Conservation (phyloP, 768 basidiomycete species). For the Tulasnella calospora region DNA sequence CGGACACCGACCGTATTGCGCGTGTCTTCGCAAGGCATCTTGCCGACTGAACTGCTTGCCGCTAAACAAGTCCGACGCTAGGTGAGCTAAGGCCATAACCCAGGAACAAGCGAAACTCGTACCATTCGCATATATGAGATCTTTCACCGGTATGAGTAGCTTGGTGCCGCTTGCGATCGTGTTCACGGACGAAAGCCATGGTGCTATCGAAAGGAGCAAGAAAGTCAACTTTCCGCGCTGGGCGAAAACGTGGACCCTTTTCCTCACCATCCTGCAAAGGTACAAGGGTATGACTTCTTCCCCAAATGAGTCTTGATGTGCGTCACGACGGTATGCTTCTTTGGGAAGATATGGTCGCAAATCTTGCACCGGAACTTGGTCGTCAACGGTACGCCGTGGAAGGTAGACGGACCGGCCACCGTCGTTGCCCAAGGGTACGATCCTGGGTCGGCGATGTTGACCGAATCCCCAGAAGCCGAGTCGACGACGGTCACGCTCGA, state of each 20-base stretch:
- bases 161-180: constrained; percentile 21
- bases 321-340: constrained; percentile 22
- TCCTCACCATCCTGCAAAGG: constrained; percentile 20
- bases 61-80: not conserved
- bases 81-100: not conserved
- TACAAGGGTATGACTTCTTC: constrained; percentile 20
- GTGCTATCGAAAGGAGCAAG: not conserved
- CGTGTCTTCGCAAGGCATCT: constrained; percentile 13
- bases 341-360: constrained; percentile 21
- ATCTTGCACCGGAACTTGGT: constrained; percentile 23
- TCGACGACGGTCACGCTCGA: not conserved
- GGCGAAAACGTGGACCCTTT: not conserved
- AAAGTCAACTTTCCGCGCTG: too few species aligned
- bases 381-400: not conserved
- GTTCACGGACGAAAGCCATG: constrained; percentile 21
- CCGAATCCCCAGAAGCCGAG: not conserved
- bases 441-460: not conserved
- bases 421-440: not conserved
- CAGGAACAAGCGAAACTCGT: not conserved
- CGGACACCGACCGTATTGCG: constrained; percentile 14
- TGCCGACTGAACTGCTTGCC: constrained; percentile 23
- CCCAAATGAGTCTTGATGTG: constrained; percentile 22
- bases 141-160: constrained; percentile 11
- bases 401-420: not conserved
- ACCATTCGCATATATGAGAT: constrained; percentile 20